Base-by-base conservation (phyloP, 306 rosid genomes). In the Prunus davidiana region DNA sequence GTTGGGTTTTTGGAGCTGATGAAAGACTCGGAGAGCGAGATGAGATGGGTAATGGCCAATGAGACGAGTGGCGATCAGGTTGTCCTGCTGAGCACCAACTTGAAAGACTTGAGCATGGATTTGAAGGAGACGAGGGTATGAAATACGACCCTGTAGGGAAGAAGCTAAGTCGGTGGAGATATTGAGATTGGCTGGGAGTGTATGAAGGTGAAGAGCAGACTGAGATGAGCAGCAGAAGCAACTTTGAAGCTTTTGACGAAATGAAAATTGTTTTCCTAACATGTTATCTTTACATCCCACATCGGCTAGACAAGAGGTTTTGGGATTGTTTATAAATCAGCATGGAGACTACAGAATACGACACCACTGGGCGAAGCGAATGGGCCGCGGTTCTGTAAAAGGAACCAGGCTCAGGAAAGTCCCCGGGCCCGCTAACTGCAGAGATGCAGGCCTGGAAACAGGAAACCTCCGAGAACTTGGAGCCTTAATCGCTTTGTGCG, bases 11-110 rank as follows among this genome's bases (percentile, higher is more conserved):
- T 46, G 86, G 60, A 90, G 91, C 19, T 57, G 81, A 78, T 50
- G 77, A 55, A 90, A 81, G 64, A 87, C 78, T 3, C 72, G 58
- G 24, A 86, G 81, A 24, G 89, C 83, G 2, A 75, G 12, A 12
- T 7, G 73, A 22, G 83, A 73, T n/a, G 88, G 90, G 81, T 87
- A 89, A 9, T 82, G 86, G 43, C 90, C 89, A 30, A 90, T 87
- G 52, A 90, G 94, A 45, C 94, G 94, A 6, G 91, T 88, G 19
- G 87, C 89, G 16, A 86, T 76, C 66, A 88, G 79, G 71, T 90
- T 79, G 84, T 90, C 72, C 51, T 88, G 88, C 77, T 90, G 88
- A 27, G 89, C 88, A 6, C 84, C 88, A 0, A 84, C 5, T 43
- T 63, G 88, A 27, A 86, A 72, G 65, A 88, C 30, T 72, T 60